Evolutionary conservation across 129 eudicot species (phyloP), one percentile per base, ranked within the genome.

Genomic region (Arctium lappa): DNA sequence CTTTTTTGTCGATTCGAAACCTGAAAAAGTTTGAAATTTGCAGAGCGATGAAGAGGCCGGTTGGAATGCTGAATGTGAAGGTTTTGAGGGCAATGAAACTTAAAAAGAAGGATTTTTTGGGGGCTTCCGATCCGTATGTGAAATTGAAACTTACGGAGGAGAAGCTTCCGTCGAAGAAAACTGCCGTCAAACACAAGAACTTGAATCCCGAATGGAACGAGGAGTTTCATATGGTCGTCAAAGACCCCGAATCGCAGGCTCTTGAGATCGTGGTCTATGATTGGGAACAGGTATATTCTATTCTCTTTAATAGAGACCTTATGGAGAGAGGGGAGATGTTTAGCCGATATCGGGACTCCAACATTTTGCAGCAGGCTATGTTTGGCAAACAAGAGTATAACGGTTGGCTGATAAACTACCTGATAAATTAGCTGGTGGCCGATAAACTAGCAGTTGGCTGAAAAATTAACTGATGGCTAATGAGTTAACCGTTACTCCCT

Each of bases 131-230:
- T 79, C 98, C 97, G 30, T 94, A 89, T 31, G 98, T 94, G 65
- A 94, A 92, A 81, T 13, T 94, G 82, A 91, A 92, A 76, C 90
- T 94, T 44, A 78, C 89, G 0, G 97, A 92, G 42, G 97, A 92
- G 77, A 94, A 91, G 82, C 96, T 91, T 75, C 94, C 98, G 2
- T 89, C 97, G 6, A 94, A 92, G 92, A 94, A 94, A 89, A 94
- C 97, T 6, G 85, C 88, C 9, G 93, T 94, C 40, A 94, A 91
- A 76, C 85, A 88, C 63, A 94, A 89, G 80, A 94, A 88, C 89
- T 88, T 94, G 87, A 92, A 94, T 84, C 98, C 98, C 7, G 98
- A 92, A 84, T 94, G 98, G 98, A 91, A 94, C 56, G 94, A 94
- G 76, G 98, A 94, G 65, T 94, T 94, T 44, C 81, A 31, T 71